Conservation (phyloP, 768 basidiomycete genomes). For the Amanita brunnescens region DNA sequence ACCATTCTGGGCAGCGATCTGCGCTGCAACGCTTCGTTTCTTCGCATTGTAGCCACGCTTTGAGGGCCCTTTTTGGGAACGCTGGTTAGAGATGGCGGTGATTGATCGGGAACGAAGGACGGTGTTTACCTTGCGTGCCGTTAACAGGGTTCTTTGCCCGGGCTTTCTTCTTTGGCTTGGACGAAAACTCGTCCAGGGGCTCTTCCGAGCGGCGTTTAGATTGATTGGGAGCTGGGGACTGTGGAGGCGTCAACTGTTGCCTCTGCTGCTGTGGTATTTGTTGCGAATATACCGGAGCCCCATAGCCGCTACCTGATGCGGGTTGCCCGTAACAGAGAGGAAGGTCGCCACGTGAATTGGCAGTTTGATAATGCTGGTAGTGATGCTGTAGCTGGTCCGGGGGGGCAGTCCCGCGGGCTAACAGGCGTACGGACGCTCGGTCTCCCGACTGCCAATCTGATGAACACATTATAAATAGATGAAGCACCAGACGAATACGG, state of each 20-base stretch:
- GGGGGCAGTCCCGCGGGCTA: constrained; percentile 37
- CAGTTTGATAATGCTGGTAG: constrained; percentile 10
- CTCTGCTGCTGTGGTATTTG: constrained; percentile 8
- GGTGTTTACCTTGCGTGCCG: constrained; percentile 7
- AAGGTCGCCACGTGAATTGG: constrained; percentile 12
- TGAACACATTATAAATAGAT: constrained; percentile 11
- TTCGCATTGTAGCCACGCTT: constrained; percentile 65
- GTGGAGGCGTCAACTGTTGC: constrained; percentile 18
- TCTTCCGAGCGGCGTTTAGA: constrained; percentile 12
- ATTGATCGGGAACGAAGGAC: not conserved
- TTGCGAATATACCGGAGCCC: constrained; percentile 1
- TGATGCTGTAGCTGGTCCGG: constrained; percentile 20
- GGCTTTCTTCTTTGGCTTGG: constrained; percentile 23
- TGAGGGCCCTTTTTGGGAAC: constrained; percentile 28
- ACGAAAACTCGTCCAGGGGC: constrained; percentile 29
- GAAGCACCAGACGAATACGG: not conserved
- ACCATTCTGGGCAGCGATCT: constrained; percentile 61
- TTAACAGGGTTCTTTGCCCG: constrained; percentile 6
- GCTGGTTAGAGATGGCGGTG: not conserved
- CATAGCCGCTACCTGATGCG: constrained; percentile 12
- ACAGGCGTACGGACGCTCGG: constrained; percentile 50
- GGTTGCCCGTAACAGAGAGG: constrained; percentile 21
- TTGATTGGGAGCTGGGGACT: constrained; percentile 5
- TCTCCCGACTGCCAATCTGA: constrained; percentile 45
- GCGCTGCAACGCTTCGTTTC: constrained; percentile 64